Evolutionary conservation across 805 yeast genomes (phyloP), one percentile per base, ranked within the genome.

Genomic region (Barnettozyma pratensis): DNA sequence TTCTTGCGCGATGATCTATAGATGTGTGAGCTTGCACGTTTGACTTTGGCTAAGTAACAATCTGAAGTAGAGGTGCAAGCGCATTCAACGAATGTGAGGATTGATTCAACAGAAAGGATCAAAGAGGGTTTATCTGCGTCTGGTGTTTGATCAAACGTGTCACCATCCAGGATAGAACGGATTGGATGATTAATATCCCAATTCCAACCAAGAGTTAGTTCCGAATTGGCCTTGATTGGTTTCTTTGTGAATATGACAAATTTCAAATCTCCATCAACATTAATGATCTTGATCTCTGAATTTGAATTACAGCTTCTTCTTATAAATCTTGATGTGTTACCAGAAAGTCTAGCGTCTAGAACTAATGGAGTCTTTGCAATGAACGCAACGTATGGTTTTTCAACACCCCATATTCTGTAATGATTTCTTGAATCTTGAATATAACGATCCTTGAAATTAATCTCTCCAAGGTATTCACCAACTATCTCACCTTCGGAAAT

Each of bases 101-200:
- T 69, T 5, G 80, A 76, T 54, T 83, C 89, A 27, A 85, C 71
- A 6, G 86, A 79, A 28, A 80, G 73, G 2, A 85, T 77, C 41
- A 86, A 60, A 14, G 74, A 68, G 4, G 79, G 73, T 55, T 80
- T 81, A 47, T 79, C 81, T 1, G 70, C 67, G 39, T 79, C 80
- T 6, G 70, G 56, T 29, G 85, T 66, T 27, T 74, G 75, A 43
- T 83, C 89, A 61, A 83, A 79, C 35, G 67, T 59, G 58, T 66
- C 54, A 30, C 68, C 63, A n/a, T 75, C 69, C 28, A 69, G 64
- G 28, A 76, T 70, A 54, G 74, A 73, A 46, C 71, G 68, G 37
- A 89, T 85, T 2, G 97, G 96, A 62, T 90, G 96, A 14, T 69
- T 54, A 4, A 66, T 61, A 60, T 90, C 96, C 96, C 97, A 92